Evolutionary conservation across 2,329 filamentous ascomycete genomes (phyloP), one percentile per base, ranked within the genome.

Genomic region (Cladophialophora bantiana): DNA sequence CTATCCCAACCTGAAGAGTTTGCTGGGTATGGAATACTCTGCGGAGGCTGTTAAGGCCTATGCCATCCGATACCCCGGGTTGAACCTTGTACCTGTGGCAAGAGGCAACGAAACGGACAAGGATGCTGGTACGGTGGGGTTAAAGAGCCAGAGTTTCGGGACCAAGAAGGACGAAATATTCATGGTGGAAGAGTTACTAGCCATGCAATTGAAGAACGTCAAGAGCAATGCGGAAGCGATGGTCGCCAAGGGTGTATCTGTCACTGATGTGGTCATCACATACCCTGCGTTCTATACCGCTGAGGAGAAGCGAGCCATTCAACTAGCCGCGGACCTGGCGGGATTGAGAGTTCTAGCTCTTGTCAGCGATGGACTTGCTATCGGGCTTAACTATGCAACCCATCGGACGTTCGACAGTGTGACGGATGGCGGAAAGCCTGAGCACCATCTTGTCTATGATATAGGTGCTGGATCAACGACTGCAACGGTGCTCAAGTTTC

Each of bases 401-500:
- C 91, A 88, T 75, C 88, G 95, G 74, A 93, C 91, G 15, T 99
- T 98, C 79, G 93, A 94, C 42, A 93, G 88, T 73, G 84, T 95
- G 67, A 91, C 88, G 63, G 89, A 95, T 62, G 93, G 92, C 62
- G 90, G 87, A 71, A 93, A 93, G 82, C 90, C 95, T 0, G 95
- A 99, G 79, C 88, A 94, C 74, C 93, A 99, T 80, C 82, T 99
- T 77, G 88, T 99, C 35, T 99, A 95, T 76, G 95, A 99, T 77
- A 98, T 99, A 94, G 95, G 95, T 72, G 94, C 95, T 72, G 95
- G 95, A 4, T 97, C 93, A 54, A 91, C 94, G 36, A 96, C 93
- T 74, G 94, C 94, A 4, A 95, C 93, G 6, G 83, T 99, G 60
- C 81, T 99, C 77, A 90, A 89, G 74, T 97, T 99, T 81, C 94